Conservation (phyloP, 768 basidiomycete species). For the Phylloporus sp. region DNA sequence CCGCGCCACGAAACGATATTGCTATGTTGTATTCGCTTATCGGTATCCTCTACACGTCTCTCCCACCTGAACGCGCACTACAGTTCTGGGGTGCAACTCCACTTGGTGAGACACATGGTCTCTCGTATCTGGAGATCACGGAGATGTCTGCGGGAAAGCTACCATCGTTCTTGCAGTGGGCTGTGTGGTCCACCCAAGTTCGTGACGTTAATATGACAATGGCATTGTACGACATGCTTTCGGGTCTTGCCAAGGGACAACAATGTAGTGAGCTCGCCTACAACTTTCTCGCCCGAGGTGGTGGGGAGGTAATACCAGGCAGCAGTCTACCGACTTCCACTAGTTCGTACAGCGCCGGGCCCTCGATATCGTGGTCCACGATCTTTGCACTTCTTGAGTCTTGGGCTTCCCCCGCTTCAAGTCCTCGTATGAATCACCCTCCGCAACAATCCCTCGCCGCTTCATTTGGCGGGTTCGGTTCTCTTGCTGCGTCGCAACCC, state of each 20-base stretch:
- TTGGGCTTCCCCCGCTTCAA: slow-evolving; percentile 59
- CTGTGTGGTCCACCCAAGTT: slow-evolving; percentile 77
- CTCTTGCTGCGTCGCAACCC: slow-evolving; percentile 27
- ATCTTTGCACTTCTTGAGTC: slow-evolving; percentile 74
- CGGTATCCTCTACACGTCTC: slow-evolving; percentile 70
- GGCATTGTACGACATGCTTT: slow-evolving; percentile 86
- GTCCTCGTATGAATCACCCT: slow-evolving; percentile 42
- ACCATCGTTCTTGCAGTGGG: slow-evolving; percentile 84
- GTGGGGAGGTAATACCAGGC: slow-evolving; percentile 63
- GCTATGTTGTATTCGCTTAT: slow-evolving; percentile 82
- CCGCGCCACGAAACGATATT: slow-evolving; percentile 73
- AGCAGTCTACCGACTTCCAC: slow-evolving; percentile 43
- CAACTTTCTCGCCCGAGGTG: slow-evolving; percentile 82
- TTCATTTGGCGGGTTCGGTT: slow-evolving; percentile 29
- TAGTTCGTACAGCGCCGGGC: slow-evolving; percentile 39
- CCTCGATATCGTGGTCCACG: slow-evolving; percentile 71
- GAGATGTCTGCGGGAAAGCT: slow-evolving; percentile 64
- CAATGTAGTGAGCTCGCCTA: slow-evolving; percentile 84
- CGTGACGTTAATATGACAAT: slow-evolving; percentile 71
- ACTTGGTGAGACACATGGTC: slow-evolving; percentile 36
- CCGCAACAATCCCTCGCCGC: slow-evolving; percentile 38
- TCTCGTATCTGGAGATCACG: slow-evolving; percentile 53
- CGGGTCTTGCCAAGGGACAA: slow-evolving; percentile 77
- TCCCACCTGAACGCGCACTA: slow-evolving; percentile 71
- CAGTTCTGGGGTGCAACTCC: slow-evolving; percentile 82